Base-by-base conservation (phyloP, 2,329 filamentous ascomycete species). In the Claviceps humidiphila region DNA sequence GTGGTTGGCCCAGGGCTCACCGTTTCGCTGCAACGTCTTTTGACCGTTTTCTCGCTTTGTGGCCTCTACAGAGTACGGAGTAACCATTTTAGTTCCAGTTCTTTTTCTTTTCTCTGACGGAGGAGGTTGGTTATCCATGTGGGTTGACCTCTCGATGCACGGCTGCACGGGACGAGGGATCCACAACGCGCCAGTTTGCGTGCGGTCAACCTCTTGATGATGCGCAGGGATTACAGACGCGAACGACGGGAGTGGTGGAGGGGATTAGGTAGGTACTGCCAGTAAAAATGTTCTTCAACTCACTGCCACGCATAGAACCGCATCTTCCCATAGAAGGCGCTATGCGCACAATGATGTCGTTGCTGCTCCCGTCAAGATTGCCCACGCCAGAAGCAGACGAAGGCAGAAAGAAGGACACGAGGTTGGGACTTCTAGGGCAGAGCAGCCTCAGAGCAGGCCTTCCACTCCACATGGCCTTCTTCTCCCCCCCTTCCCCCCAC, bases 281-380 rank as follows among this genome's bases (percentile, higher is more conserved):
- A 8, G 39, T n/a, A n/a, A 26, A 34, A 58, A 62, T 58, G 30
- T 34, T 34, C 59, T 60, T 58, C 49, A 49, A 50, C 56, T 60
- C 42, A 26, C 3, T 44, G 42, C 22, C 24, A 14, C 14, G 13
- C 43, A 30, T 26, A 16, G 14, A 30, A n/a, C 14, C 3, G 22
- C 22, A 45, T 26, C 22, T 26, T 45, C 14, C 20, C n/a, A 30
- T 8, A 16, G 24, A 30, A 45, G 43, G 26, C 24, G 43, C 22
- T 45, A 30, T 45, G 14, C 41, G 20, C 41, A 43, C 20, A 43
- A 43, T 13, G 11, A 43, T 43, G 3, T 22, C 41, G 20, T 43
- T 24, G 20, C 16, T 43, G n/a, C 6, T 14, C 4, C 41, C 41
- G 20, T 43, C 30, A 24, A 24, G 24, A 11, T 3, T 4, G 41